phyloP scores from a whole-genome alignment of 306 rosid genomes.

The Acacia melanoxylon region DNA sequence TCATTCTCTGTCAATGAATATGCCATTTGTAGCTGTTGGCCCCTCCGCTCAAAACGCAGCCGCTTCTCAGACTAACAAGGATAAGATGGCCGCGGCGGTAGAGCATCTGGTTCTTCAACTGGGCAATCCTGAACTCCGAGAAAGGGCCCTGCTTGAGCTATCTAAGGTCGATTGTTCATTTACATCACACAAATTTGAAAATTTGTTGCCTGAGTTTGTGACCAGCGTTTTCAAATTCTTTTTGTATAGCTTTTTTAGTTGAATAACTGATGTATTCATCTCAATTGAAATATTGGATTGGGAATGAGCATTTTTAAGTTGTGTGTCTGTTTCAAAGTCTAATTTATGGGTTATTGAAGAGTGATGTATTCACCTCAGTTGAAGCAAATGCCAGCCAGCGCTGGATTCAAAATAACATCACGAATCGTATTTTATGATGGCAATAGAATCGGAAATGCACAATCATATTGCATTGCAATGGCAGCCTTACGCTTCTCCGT shows the following conservation, averaged over 20 bases:
- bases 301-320: too few relatives aligned
- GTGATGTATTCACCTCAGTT: background rate
- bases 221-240: too few relatives aligned
- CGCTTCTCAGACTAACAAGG: constrained; percentile 9
- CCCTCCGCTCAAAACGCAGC: constrained; percentile 11
- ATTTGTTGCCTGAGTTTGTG: too few relatives aligned
- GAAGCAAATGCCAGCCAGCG: background rate
- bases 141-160: constrained; percentile 39
- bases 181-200: background rate
- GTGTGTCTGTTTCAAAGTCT: too few relatives aligned
- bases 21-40: constrained; percentile 38
- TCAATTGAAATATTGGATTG: too few relatives aligned
- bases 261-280: background rate
- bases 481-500: background rate
- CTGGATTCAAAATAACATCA: background rate
- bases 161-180: constrained; percentile 33
- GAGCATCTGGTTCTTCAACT: constrained; percentile 35
- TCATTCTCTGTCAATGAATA: constrained; percentile 43
- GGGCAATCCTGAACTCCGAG: constrained; percentile 38
- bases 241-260: background rate
- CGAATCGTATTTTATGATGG: background rate
- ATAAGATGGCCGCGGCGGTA: constrained; percentile 56
- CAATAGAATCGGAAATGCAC: background rate
- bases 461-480: background rate
- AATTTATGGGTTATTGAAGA: too few relatives aligned